phyloP scores from a whole-genome alignment of 768 basidiomycete species.

The Crassisporium funariophilum region DNA sequence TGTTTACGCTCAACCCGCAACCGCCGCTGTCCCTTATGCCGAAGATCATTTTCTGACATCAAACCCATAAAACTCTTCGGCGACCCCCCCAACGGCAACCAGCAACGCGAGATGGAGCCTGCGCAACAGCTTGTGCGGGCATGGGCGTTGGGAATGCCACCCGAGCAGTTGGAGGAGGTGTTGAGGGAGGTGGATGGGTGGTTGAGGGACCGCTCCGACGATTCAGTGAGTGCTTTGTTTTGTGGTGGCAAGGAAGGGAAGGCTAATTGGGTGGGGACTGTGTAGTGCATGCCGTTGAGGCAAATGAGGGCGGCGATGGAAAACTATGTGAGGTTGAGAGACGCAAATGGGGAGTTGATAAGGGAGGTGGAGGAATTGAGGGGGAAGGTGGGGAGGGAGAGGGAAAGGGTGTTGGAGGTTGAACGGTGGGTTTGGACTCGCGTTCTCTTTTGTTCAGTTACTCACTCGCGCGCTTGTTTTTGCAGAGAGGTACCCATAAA shows the following conservation, averaged over 20 bases:
- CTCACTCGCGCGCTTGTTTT: too few relatives aligned
- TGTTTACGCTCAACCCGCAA: constrained; percentile 56
- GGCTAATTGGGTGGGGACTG: too few relatives aligned
- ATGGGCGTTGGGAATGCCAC: constrained; percentile 42
- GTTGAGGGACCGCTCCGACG: constrained; percentile 26
- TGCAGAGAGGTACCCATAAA: too few relatives aligned
- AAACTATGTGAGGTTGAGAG: neutral
- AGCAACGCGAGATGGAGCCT: constrained; percentile 37
- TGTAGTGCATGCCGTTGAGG: neutral
- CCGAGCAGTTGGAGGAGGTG: constrained; percentile 37
- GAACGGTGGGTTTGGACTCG: too few relatives aligned
- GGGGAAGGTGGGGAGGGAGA: too few relatives aligned
- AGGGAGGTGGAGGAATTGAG: too few relatives aligned
- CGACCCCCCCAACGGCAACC: constrained; percentile 44
- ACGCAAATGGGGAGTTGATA: neutral
- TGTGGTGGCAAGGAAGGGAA: too few relatives aligned
- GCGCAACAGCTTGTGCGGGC: constrained; percentile 39
- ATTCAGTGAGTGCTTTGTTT: neutral
- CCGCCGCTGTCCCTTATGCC: constrained; percentile 67
- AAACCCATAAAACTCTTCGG: constrained; percentile 70
- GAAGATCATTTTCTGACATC: constrained; percentile 57
- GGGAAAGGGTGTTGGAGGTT: too few relatives aligned
- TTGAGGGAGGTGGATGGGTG: constrained; percentile 57
- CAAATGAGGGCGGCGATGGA: neutral
- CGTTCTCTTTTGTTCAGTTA: too few relatives aligned